Percentiles rank a stretch among this genome's conserved stretches.
These are phyloP conservation scores for Moesziomyces antarcticus DNA, from an alignment of 1,284 basidiomycete species.

Conservation along the genomic window DNA sequence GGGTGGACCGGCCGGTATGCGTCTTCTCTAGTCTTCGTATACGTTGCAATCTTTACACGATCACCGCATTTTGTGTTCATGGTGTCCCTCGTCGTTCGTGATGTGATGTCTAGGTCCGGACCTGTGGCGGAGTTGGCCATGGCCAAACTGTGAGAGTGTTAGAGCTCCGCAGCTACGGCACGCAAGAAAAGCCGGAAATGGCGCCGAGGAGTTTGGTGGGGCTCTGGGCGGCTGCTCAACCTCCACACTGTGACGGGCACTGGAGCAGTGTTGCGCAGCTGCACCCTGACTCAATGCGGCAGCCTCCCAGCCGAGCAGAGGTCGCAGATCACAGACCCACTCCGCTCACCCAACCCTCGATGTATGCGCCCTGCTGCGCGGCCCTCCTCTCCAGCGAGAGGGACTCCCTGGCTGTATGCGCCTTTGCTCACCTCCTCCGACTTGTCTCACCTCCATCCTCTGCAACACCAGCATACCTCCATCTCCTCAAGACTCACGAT, in stretches of 20 bases:
- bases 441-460: neutral
- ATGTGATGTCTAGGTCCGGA: neutral
- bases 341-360: neutral
- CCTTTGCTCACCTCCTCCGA: neutral
- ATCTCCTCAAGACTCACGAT: slow-evolving; percentile 7
- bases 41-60: neutral
- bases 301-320: slow-evolving; percentile 2
- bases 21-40: slow-evolving; percentile 23
- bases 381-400: neutral
- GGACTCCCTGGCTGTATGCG: neutral
- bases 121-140: no score
- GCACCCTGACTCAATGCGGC: slow-evolving; percentile 21
- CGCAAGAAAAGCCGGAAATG: slow-evolving; percentile 8
- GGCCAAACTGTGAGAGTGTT: neutral
- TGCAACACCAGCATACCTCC: slow-evolving; percentile 1
- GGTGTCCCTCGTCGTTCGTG: no score
- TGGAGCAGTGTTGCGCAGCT: neutral
- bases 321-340: neutral
- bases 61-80: no score
- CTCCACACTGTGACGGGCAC: slow-evolving; percentile 13
- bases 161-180: slow-evolving; percentile 1
- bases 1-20: slow-evolving; percentile 45
- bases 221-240: slow-evolving; percentile 16
- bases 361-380: slow-evolving; percentile 1
- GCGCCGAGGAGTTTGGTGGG: neutral